These are phyloP conservation scores for Pleurotus tuoliensis DNA, from an alignment of 768 basidiomycete genomes.

Conservation along the genomic window DNA sequence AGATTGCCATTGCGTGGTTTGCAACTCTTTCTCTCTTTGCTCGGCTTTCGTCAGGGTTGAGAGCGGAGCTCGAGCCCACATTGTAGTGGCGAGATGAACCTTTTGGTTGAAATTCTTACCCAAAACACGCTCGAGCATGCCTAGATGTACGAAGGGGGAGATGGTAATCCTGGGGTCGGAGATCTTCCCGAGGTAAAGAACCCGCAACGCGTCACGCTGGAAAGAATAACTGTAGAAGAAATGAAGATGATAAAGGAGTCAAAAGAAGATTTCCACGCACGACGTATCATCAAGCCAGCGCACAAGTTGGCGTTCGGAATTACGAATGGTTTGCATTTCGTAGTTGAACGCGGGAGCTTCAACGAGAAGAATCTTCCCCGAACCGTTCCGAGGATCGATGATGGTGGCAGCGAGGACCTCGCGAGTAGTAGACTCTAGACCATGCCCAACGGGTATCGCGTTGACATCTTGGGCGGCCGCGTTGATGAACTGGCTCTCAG, in stretches of 20 bases:
- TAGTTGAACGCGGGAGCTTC: slow-evolving; percentile 4
- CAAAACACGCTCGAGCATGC: slow-evolving; percentile 10
- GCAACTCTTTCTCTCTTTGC: slow-evolving; percentile 32
- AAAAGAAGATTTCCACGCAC: neutral
- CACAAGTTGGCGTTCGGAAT: slow-evolving; percentile 1
- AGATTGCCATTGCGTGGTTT: slow-evolving; percentile 37
- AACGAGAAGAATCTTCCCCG: neutral
- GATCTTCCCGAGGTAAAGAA: slow-evolving; percentile 39
- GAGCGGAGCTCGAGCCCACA: slow-evolving; percentile 34
- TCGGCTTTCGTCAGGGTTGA: slow-evolving; percentile 21
- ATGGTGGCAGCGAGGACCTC: neutral
- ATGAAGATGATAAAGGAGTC: neutral
- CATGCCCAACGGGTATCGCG: slow-evolving; percentile 7
- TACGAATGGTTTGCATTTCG: neutral
- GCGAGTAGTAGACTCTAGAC: neutral
- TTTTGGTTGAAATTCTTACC: slow-evolving; percentile 37
- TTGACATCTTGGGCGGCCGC: neutral
- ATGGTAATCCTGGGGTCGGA: slow-evolving; percentile 24
- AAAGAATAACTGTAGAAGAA: slow-evolving; percentile 15
- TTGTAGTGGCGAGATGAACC: slow-evolving; percentile 41
- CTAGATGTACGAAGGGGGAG: slow-evolving; percentile 9
- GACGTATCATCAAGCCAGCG: neutral
- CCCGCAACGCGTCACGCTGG: slow-evolving; percentile 18
- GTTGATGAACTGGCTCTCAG: slow-evolving; percentile 7
- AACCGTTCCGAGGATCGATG: neutral